phyloP scores from a whole-genome alignment of 179 eudicot species.

The Silene coronaria region DNA sequence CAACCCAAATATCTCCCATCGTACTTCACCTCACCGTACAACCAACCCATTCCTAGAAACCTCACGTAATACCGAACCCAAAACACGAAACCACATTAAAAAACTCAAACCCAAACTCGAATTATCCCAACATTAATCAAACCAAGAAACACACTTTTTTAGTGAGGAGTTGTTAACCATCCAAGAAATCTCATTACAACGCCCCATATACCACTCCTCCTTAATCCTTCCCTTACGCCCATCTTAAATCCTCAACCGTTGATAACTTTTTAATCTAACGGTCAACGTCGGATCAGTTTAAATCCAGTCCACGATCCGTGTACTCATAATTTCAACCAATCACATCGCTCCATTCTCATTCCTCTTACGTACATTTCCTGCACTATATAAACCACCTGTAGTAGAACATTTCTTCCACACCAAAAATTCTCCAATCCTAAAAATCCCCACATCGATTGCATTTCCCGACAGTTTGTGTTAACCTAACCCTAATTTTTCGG shows the following conservation, averaged over 20 bases:
- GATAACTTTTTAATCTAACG: constrained; percentile 4
- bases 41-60: constrained; percentile 37
- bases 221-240: neutral
- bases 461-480: neutral
- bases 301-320: constrained; percentile 13
- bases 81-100: constrained; percentile 24
- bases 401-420: neutral
- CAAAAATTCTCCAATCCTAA: neutral
- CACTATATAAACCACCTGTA: constrained; percentile 11
- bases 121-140: constrained; percentile 37
- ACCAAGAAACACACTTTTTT: constrained; percentile 56
- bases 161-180: no score
- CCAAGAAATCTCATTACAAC: constrained; percentile 15
- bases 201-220: neutral
- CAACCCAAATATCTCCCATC: constrained; percentile 21
- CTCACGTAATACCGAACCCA: constrained; percentile 41
- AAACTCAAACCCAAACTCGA: constrained; percentile 27
- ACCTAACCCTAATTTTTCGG: neutral
- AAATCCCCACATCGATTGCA: neutral
- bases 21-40: neutral
- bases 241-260: neutral
- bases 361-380: neutral
- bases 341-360: neutral
- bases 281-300: neutral
- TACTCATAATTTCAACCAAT: neutral